Evolutionary conservation across 2,329 filamentous ascomycete species (phyloP).

Genomic region (Ambrosiella cleistominuta): DNA sequence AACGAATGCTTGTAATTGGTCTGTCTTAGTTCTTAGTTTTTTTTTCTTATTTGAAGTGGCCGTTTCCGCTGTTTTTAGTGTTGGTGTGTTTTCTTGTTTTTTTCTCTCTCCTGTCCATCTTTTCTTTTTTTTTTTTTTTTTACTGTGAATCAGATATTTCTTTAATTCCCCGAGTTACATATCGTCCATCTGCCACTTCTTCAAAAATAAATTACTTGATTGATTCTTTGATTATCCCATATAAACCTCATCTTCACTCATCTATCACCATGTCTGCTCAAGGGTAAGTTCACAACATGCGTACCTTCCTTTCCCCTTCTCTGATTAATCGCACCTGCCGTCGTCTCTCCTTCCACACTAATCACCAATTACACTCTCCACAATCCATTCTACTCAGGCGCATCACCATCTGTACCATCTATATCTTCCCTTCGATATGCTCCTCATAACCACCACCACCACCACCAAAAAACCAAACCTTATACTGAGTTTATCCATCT

Average conservation of each 20-base stretch:
- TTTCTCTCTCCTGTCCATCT: no score
- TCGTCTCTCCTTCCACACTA: neutral
- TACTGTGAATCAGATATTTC: neutral
- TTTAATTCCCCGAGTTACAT: neutral
- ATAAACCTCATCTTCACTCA: neutral
- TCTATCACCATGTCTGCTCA: neutral
- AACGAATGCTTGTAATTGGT: no score
- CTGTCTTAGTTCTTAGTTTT: no score
- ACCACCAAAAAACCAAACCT: neutral
- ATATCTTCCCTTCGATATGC: neutral
- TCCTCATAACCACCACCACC: neutral
- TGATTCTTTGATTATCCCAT: neutral
- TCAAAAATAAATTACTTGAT: neutral
- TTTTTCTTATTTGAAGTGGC: no score
- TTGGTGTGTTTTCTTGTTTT: no score
- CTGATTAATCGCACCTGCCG: neutral
- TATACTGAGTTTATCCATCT: constrained; percentile 1
- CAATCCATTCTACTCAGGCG: no score
- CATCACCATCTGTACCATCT: no score
- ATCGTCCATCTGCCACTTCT: neutral
- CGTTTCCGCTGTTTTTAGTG: no score
- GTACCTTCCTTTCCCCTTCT: neutral
- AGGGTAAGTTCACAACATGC: neutral
- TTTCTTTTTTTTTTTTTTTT: no score
- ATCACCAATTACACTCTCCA: neutral